Conservation (phyloP, 2,329 filamentous ascomycete genomes). For the Lachnellula cervina region DNA sequence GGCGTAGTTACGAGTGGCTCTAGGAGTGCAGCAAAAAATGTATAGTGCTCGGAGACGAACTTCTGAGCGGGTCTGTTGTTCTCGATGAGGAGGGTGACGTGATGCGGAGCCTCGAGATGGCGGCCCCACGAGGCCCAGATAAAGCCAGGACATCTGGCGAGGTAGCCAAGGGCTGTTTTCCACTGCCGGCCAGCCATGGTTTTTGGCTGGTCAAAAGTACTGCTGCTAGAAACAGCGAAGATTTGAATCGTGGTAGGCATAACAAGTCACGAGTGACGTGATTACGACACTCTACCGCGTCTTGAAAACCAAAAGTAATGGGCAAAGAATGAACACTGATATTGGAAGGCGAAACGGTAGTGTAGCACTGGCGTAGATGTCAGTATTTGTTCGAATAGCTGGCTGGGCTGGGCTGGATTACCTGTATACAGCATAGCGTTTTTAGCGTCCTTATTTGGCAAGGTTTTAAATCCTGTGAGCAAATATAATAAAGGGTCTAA, state of each 20-base stretch:
- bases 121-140: not conserved
- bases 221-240: not conserved
- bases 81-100: conserved; percentile 12
- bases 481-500: too few species aligned
- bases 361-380: not conserved
- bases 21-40: not conserved
- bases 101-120: conserved; percentile 1
- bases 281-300: too few species aligned
- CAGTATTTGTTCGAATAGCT: too few species aligned
- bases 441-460: too few species aligned
- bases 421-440: too few species aligned
- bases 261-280: not conserved
- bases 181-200: not conserved
- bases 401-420: too few species aligned
- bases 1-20: not conserved
- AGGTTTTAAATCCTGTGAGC: too few species aligned
- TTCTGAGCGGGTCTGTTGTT: not conserved
- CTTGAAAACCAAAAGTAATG: too few species aligned
- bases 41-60: not conserved
- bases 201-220: not conserved
- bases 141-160: not conserved
- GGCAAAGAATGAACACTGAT: not conserved
- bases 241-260: not conserved
- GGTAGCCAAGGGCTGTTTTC: not conserved
- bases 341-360: not conserved